A percentile compares a stretch with the other conserved stretches of the same genome.
phyloP scores from a whole-genome alignment of 2,329 filamentous ascomycete genomes.

The Lasiodiplodia gonubiensis region DNA sequence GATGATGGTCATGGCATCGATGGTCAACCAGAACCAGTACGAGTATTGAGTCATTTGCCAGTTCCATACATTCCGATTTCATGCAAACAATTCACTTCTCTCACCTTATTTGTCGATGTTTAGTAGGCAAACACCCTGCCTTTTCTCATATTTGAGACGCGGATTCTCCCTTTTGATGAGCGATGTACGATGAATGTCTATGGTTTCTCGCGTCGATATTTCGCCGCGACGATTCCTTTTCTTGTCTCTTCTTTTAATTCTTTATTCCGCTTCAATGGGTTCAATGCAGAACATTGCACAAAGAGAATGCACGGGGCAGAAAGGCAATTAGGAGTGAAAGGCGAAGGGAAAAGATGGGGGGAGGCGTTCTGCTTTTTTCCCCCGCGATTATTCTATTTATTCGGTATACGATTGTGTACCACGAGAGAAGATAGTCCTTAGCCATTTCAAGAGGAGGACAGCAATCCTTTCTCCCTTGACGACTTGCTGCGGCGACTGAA shows the following conservation, averaged over 20 bases:
- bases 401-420: neutral
- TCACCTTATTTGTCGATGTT: neutral
- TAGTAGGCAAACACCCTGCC: neutral
- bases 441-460: too few species aligned
- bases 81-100: neutral
- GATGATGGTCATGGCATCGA: conserved; percentile 68
- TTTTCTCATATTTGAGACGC: neutral
- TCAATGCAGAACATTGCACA: neutral
- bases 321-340: neutral
- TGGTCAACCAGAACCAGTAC: conserved; percentile 57
- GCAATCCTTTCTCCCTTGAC: too few species aligned
- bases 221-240: neutral
- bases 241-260: neutral
- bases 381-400: neutral
- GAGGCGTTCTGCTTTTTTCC: neutral
- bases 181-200: neutral
- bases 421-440: neutral
- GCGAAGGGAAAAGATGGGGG: neutral
- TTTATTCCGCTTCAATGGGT: neutral
- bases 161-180: neutral
- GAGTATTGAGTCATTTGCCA: conserved; percentile 33
- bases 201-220: neutral
- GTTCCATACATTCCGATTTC: too few species aligned
- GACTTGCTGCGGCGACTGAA: too few species aligned
- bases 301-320: neutral